These are phyloP conservation scores for Argentina anserina DNA, from an alignment of 306 rosid genomes.

Conservation along the genomic window DNA sequence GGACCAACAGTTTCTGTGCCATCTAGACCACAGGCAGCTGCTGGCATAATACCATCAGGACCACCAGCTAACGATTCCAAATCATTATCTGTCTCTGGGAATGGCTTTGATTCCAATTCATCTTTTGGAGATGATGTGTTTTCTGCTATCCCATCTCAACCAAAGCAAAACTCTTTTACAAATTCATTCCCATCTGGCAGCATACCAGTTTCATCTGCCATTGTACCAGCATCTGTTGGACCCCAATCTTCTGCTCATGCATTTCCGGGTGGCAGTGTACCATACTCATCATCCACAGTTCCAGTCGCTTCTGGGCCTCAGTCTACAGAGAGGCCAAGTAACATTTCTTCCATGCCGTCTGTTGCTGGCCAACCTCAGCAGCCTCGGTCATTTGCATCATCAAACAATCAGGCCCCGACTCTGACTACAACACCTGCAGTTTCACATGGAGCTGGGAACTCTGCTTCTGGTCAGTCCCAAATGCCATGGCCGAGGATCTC, in stretches of 20 bases:
- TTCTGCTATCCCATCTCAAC: slow-evolving; percentile 56
- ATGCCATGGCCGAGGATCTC: slow-evolving; percentile 87
- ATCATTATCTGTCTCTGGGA: slow-evolving; percentile 41
- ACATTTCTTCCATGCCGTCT: slow-evolving; percentile 47
- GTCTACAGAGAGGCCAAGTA: slow-evolving; percentile 39
- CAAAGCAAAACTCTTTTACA: slow-evolving; percentile 47
- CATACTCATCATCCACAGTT: slow-evolving; percentile 43
- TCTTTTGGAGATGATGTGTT: slow-evolving; percentile 71
- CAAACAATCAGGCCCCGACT: slow-evolving; percentile 42
- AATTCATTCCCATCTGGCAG: slow-evolving; percentile 44
- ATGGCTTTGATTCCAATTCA: slow-evolving; percentile 60
- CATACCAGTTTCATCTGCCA: slow-evolving; percentile 42
- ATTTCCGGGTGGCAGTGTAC: slow-evolving; percentile 36
- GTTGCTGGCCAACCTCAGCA: slow-evolving; percentile 48
- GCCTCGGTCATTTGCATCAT: slow-evolving; percentile 42
- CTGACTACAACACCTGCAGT: slow-evolving; percentile 47
- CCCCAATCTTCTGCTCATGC: slow-evolving; percentile 47
- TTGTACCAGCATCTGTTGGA: slow-evolving; percentile 50
- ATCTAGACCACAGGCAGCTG: slow-evolving; percentile 46
- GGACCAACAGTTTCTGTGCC: slow-evolving; percentile 47
- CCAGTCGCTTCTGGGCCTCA: slow-evolving; percentile 54
- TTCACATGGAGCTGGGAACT: slow-evolving; percentile 42
- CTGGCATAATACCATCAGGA: slow-evolving; percentile 45
- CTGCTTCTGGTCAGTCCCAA: slow-evolving; percentile 62
- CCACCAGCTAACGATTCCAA: slow-evolving; percentile 47